Percentiles rank a stretch among this genome's conserved stretches.
Conservation (phyloP, 148 eudicot genomes). For the Chenopodium album region DNA sequence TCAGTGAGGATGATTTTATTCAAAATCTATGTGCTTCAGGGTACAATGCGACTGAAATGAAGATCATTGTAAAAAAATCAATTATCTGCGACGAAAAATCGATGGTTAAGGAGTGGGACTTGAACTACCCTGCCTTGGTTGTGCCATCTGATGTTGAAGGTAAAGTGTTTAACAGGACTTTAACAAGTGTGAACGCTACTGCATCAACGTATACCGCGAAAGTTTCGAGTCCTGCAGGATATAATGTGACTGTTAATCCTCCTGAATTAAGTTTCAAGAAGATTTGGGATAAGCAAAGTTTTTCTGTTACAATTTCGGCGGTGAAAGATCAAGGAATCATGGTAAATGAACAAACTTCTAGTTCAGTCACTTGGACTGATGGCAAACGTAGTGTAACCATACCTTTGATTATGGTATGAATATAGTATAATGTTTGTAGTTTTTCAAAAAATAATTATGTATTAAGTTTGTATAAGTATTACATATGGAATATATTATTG, state of each 20-base stretch:
- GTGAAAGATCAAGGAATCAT: neutral
- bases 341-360: neutral
- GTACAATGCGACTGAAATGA: slow-evolving; percentile 1
- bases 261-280: slow-evolving; percentile 11
- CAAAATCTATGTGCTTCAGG: slow-evolving; percentile 27
- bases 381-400: slow-evolving; percentile 19
- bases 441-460: too few relatives aligned
- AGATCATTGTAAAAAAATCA: slow-evolving; percentile 13
- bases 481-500: too few relatives aligned
- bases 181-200: slow-evolving; percentile 27
- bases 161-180: slow-evolving; percentile 10
- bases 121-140: slow-evolving; percentile 32
- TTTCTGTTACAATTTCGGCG: neutral
- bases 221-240: slow-evolving; percentile 9
- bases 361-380: slow-evolving; percentile 23
- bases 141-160: neutral
- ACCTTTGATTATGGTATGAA: slow-evolving; percentile 9
- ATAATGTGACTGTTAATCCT: slow-evolving; percentile 20
- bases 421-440: too few relatives aligned
- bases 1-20: slow-evolving; percentile 24
- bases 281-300: slow-evolving; percentile 18
- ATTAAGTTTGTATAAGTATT: too few relatives aligned
- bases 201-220: slow-evolving; percentile 1
- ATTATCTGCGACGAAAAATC: slow-evolving; percentile 12
- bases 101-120: slow-evolving; percentile 15